A percentile compares a stretch with the other conserved stretches of the same genome.
These are phyloP conservation scores for Psidium friedrichsthalianum DNA, from an alignment of 345 rosid species.

Conservation along the genomic window DNA sequence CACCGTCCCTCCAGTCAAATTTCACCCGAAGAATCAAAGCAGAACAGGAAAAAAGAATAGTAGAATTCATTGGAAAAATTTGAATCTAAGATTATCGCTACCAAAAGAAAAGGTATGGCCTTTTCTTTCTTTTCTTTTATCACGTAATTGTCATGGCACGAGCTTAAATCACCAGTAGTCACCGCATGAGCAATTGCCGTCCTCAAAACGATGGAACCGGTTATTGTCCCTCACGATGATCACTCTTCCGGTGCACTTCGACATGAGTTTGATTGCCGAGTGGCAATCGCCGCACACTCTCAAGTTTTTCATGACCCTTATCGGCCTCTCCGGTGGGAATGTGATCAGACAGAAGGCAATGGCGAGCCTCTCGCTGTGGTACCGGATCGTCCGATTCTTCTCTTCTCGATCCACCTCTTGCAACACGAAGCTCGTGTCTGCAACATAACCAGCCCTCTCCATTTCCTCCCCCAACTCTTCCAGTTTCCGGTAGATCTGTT, in stretches of 20 bases:
- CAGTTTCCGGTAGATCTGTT: conserved; percentile 62
- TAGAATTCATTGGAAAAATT: neutral
- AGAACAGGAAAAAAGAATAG: neutral
- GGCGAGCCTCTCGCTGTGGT: conserved; percentile 80
- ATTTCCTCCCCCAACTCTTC: conserved; percentile 68
- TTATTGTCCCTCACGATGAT: conserved; percentile 80
- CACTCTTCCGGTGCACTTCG: conserved; percentile 60
- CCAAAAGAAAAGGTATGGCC: neutral
- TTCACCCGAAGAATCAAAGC: neutral
- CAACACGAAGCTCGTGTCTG: conserved; percentile 74
- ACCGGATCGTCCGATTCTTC: conserved; percentile 59
- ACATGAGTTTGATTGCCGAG: conserved; percentile 73
- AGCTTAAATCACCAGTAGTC: conserved; percentile 63
- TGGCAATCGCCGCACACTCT: conserved; percentile 91
- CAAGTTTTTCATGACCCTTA: conserved; percentile 79
- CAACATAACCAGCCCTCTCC: conserved; percentile 77
- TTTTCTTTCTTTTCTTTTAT: neutral
- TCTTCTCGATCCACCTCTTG: conserved; percentile 58
- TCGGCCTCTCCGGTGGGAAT: conserved; percentile 47
- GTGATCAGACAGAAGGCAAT: conserved; percentile 66
- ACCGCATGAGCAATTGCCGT: conserved; percentile 79
- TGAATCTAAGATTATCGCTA: neutral
- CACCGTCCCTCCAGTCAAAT: neutral
- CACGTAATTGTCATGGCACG: neutral
- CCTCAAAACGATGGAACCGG: conserved; percentile 72